phyloP scores from a whole-genome alignment of 352 stramenopile species.

The Phytophthora hibernalis region DNA sequence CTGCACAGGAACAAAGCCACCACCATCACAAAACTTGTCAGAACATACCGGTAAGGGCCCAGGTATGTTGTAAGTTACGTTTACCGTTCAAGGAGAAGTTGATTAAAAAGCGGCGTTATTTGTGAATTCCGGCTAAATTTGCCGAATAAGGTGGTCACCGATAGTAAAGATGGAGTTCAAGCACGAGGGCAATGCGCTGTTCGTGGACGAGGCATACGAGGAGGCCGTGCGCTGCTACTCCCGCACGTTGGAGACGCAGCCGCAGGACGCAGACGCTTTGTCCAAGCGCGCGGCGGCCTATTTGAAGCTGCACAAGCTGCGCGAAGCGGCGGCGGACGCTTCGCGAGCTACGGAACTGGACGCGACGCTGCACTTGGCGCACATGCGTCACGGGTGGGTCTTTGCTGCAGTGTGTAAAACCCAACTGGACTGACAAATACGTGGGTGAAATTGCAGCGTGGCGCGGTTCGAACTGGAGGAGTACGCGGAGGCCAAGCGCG shows the following conservation, averaged over 20 bases:
- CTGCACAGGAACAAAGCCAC: too few species aligned
- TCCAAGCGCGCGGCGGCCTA: slow-evolving; percentile 75
- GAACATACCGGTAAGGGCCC: too few species aligned
- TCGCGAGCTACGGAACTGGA: slow-evolving; percentile 60
- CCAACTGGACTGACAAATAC: not conserved
- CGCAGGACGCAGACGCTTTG: slow-evolving; percentile 56
- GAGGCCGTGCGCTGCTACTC: slow-evolving; percentile 67
- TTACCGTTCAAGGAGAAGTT: too few species aligned
- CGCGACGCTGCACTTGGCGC: slow-evolving; percentile 56
- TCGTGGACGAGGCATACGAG: slow-evolving; percentile 85
- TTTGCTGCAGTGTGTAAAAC: not conserved
- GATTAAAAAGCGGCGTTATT: too few species aligned
- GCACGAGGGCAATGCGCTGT: slow-evolving; percentile 80
- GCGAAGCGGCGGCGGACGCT: slow-evolving; percentile 64
- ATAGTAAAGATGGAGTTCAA: slow-evolving; percentile 83
- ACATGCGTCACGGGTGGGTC: slow-evolving; percentile 77
- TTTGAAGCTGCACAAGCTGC: slow-evolving; percentile 71
- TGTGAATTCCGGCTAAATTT: too few species aligned
- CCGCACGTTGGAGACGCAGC: slow-evolving; percentile 44
- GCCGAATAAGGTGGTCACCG: too few species aligned
- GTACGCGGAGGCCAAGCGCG: slow-evolving; percentile 66
- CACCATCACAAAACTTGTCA: too few species aligned
- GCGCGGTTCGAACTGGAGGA: slow-evolving; percentile 87
- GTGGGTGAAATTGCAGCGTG: slow-evolving; percentile 43
- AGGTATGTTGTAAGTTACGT: too few species aligned